Conservation (phyloP, 2,329 filamentous ascomycete genomes). For the Sporothrix curviconia region DNA sequence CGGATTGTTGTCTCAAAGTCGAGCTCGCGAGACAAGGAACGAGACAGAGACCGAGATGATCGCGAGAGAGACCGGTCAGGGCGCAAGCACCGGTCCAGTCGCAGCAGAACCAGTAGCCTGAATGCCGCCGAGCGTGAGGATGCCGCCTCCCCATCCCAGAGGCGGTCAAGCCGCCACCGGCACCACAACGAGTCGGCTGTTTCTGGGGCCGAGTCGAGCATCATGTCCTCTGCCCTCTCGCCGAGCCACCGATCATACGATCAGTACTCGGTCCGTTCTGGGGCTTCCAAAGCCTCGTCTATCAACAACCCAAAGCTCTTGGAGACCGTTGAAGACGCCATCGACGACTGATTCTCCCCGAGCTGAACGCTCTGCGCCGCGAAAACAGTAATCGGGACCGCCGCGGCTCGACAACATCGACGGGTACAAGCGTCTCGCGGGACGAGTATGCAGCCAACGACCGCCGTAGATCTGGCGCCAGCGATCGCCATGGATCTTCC, state of each 20-base stretch:
- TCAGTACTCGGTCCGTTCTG: constrained; percentile 46
- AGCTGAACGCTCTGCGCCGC: constrained; percentile 84
- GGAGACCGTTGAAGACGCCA: constrained; percentile 88
- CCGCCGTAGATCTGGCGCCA: constrained; percentile 52
- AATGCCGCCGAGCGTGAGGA: constrained; percentile 41
- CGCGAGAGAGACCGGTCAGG: constrained; percentile 31
- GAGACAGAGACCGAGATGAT: constrained; percentile 20
- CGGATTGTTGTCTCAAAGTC: constrained; percentile 29
- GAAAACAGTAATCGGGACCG: constrained; percentile 74
- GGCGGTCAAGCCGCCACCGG: constrained; percentile 46
- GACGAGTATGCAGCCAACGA: constrained; percentile 51
- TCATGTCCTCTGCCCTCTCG: constrained; percentile 47
- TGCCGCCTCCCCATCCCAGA: constrained; percentile 36
- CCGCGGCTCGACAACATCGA: constrained; percentile 57
- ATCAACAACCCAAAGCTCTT: constrained; percentile 89
- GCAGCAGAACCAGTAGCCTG: constrained; percentile 44
- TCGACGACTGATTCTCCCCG: constrained; percentile 81
- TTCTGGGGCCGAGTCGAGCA: constrained; percentile 48
- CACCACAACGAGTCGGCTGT: constrained; percentile 45
- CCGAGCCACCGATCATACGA: constrained; percentile 51
- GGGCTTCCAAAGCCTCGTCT: constrained; percentile 53
- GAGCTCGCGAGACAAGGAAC: neutral
- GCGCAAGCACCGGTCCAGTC: constrained; percentile 41
- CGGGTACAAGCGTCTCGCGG: constrained; percentile 47
- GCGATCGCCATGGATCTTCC: constrained; percentile 40